Evolutionary conservation across 768 basidiomycete genomes (phyloP).

Genomic region (Auriculariales sp.): DNA sequence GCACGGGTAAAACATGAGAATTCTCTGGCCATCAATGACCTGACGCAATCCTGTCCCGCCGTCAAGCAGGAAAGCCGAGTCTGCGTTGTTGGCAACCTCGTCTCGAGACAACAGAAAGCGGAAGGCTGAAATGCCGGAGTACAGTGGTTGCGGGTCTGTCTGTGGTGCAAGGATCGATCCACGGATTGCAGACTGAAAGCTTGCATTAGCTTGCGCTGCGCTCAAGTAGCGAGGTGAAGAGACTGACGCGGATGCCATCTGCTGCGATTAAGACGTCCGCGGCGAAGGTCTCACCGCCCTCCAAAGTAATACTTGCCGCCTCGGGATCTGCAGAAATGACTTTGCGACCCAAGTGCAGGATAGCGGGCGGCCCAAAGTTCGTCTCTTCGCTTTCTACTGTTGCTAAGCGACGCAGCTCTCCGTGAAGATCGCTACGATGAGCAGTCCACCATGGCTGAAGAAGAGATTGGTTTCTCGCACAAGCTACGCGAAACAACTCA

Average conservation of each 20-base stretch:
- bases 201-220: not conserved
- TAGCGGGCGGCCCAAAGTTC: not conserved
- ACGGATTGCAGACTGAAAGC: not conserved
- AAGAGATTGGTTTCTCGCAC: not conserved
- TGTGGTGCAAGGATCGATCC: not conserved
- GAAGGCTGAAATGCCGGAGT: not conserved
- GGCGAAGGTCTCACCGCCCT: slow-evolving; percentile 1
- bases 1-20: not conserved
- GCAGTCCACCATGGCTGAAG: not conserved
- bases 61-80: not conserved
- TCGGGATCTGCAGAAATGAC: not conserved
- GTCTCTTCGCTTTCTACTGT: not conserved
- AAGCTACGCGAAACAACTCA: not conserved
- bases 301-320: slow-evolving; percentile 2
- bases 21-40: not conserved
- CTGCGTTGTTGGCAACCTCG: not conserved
- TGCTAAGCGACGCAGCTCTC: not conserved
- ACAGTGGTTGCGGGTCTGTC: not conserved
- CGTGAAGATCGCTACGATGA: not conserved
- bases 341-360: not conserved
- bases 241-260: slow-evolving; percentile 2
- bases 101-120: not conserved
- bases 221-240: not conserved
- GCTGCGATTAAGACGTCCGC: slow-evolving; percentile 5
- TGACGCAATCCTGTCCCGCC: not conserved